phyloP scores from a whole-genome alignment of 2,329 filamentous ascomycete genomes.

The Cryphonectria radicalis region DNA sequence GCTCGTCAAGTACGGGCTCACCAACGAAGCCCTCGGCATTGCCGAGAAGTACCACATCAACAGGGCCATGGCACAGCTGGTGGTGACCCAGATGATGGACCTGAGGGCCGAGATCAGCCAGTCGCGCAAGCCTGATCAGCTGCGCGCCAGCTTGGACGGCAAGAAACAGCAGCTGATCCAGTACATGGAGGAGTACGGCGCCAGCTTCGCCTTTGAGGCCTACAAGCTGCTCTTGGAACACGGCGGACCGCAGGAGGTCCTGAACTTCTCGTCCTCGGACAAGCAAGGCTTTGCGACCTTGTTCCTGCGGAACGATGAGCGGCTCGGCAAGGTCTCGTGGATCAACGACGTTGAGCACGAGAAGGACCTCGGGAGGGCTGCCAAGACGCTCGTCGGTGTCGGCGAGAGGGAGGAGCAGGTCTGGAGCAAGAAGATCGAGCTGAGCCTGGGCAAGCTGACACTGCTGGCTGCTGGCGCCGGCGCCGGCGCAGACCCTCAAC shows the following conservation, averaged over 20 bases:
- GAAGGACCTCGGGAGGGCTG: constrained; percentile 74
- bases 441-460: constrained; percentile 85
- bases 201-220: constrained; percentile 73
- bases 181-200: constrained; percentile 67
- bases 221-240: constrained; percentile 77
- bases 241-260: constrained; percentile 67
- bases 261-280: constrained; percentile 72
- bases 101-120: constrained; percentile 42
- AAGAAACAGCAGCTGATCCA: constrained; percentile 53
- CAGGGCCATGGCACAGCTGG: constrained; percentile 58
- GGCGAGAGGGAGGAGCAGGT: constrained; percentile 76
- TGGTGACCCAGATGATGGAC: constrained; percentile 56
- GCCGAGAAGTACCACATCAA: constrained; percentile 62
- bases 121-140: constrained; percentile 42
- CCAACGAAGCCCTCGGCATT: constrained; percentile 61
- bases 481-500: constrained; percentile 32
- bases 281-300: constrained; percentile 72
- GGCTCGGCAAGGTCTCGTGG: constrained; percentile 83
- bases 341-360: constrained; percentile 88
- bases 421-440: constrained; percentile 92
- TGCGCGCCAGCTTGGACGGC: constrained; percentile 49
- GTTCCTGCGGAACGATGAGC: constrained; percentile 74
- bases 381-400: constrained; percentile 69
- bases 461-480: constrained; percentile 64
- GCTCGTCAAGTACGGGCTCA: constrained; percentile 59